These are phyloP conservation scores for Hordeum marinum DNA, from an alignment of 176 grass and related monocot genomes.

Conservation along the genomic window DNA sequence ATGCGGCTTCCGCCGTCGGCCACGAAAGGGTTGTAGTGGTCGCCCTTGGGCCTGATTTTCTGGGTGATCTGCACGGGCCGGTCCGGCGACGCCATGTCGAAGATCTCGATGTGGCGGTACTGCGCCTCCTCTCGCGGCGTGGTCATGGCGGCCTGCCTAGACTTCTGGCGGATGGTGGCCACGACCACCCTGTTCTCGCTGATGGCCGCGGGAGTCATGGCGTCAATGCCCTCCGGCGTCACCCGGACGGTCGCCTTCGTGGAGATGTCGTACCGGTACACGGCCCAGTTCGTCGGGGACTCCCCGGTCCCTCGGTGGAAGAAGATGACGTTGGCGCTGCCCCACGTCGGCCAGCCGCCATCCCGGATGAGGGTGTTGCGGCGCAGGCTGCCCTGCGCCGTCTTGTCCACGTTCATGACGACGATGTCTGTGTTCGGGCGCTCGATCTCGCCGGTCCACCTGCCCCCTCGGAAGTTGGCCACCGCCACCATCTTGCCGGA, in stretches of 20 bases:
- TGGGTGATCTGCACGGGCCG: neutral
- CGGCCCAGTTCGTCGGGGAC: neutral
- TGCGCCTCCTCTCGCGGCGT: conserved; percentile 3
- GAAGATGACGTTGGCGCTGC: conserved; percentile 42
- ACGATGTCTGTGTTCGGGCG: conserved; percentile 24
- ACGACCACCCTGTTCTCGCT: conserved; percentile 23
- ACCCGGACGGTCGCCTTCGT: neutral
- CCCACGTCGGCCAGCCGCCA: conserved; percentile 48
- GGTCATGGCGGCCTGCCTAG: neutral
- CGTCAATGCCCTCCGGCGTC: neutral
- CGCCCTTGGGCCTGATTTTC: neutral
- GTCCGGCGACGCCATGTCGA: neutral
- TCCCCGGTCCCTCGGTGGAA: conserved; percentile 19
- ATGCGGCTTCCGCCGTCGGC: conserved; percentile 7
- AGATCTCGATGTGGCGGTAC: conserved; percentile 45
- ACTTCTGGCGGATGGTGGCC: conserved; percentile 31
- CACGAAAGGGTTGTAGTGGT: conserved; percentile 46
- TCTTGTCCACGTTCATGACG: conserved; percentile 31
- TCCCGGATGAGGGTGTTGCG: neutral
- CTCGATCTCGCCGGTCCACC: conserved; percentile 42
- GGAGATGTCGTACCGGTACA: conserved; percentile 8
- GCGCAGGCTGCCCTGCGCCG: neutral
- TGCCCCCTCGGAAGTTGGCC: conserved; percentile 8
- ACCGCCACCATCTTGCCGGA: conserved; percentile 30
- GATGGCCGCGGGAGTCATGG: conserved; percentile 44